These are phyloP conservation scores for Eremothecium cymbalariae DNA, from an alignment of 1,139 yeast genomes.

Conservation along the genomic window DNA sequence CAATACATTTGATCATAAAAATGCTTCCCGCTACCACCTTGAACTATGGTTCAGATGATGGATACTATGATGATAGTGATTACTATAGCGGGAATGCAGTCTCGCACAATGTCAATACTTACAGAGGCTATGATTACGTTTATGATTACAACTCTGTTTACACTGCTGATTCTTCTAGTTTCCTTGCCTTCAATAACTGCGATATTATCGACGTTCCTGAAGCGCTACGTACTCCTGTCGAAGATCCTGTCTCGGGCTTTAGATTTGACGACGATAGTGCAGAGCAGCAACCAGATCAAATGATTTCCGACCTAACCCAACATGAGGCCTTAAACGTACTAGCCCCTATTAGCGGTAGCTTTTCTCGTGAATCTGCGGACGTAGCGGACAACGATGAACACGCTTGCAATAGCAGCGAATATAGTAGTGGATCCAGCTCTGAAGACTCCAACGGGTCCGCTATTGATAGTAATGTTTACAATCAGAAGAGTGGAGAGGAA, in stretches of 20 bases:
- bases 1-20: conserved; percentile 47
- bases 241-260: conserved; percentile 14
- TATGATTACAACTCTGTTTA: conserved; percentile 86
- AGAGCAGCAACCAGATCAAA: conserved; percentile 7
- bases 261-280: not conserved
- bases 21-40: conserved; percentile 73
- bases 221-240: conserved; percentile 30
- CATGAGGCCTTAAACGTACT: not conserved
- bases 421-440: conserved; percentile 6
- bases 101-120: conserved; percentile 67
- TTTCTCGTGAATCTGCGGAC: not conserved
- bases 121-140: conserved; percentile 73
- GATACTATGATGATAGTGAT: conserved; percentile 43
- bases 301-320: not conserved
- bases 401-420: conserved; percentile 6
- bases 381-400: conserved; percentile 2
- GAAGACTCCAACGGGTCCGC: not conserved
- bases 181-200: conserved; percentile 28
- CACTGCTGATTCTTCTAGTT: conserved; percentile 40
- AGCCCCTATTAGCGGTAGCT: not conserved
- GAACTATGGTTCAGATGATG: conserved; percentile 72
- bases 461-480: not conserved
- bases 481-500: not conserved
- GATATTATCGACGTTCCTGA: conserved; percentile 43
- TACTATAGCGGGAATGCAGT: conserved; percentile 46